Evolutionary conservation across 2,329 filamentous ascomycete genomes (phyloP).

Genomic region (Thermochaetoides dissita): DNA sequence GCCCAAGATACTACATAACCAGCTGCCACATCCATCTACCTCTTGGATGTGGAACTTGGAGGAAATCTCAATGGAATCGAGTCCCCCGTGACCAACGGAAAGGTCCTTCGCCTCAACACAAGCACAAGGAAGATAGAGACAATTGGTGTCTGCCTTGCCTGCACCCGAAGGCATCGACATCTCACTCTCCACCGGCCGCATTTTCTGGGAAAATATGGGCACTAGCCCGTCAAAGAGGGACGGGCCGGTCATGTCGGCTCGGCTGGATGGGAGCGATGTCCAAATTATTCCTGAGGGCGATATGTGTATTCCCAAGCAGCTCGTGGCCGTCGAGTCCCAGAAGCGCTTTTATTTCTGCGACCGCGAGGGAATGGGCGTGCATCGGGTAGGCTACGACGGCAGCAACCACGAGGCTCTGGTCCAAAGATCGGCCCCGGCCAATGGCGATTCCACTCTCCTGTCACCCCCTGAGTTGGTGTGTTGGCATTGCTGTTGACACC

Average conservation of each 20-base stretch:
- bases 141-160: slow-evolving; percentile 13
- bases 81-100: slow-evolving; percentile 2
- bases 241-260: slow-evolving; percentile 27
- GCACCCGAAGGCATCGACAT: slow-evolving; percentile 32
- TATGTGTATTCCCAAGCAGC: slow-evolving; percentile 34
- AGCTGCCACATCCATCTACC: too few relatives aligned
- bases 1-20: too few relatives aligned
- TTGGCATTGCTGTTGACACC: slow-evolving; percentile 36
- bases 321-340: slow-evolving; percentile 17
- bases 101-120: slow-evolving; percentile 4
- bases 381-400: slow-evolving; percentile 26
- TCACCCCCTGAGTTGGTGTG: slow-evolving; percentile 30
- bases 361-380: slow-evolving; percentile 27
- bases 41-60: slow-evolving; percentile 17
- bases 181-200: slow-evolving; percentile 17
- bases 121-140: slow-evolving; percentile 1
- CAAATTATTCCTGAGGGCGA: slow-evolving; percentile 25
- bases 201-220: slow-evolving; percentile 40
- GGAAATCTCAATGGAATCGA: too few relatives aligned
- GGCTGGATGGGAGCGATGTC: slow-evolving; percentile 32
- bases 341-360: slow-evolving; percentile 28
- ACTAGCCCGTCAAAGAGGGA: slow-evolving; percentile 20
- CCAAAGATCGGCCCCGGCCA: slow-evolving; percentile 7
- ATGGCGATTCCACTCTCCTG: slow-evolving; percentile 8
- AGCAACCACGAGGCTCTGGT: slow-evolving; percentile 25